Evolutionary conservation across 1,139 yeast genomes (phyloP).

Genomic region (Arxiozyma slooffiae): DNA sequence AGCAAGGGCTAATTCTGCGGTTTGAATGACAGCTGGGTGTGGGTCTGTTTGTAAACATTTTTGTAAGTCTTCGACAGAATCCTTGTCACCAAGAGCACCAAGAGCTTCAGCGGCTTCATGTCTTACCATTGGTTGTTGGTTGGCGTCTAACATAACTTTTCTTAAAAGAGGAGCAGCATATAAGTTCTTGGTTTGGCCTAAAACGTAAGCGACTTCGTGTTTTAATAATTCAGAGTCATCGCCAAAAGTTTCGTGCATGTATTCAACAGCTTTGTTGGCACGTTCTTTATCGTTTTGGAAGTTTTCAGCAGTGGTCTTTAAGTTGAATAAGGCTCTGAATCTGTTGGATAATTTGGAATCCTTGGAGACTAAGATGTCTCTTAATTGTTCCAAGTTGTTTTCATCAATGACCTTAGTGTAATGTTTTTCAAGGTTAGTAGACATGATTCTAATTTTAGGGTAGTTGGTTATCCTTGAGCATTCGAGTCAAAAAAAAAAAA

Average conservation of each 20-base stretch:
- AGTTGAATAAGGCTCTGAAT: conserved; percentile 85
- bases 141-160: conserved; percentile 52
- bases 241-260: conserved; percentile 81
- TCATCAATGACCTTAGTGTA: conserved; percentile 31
- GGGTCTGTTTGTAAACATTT: conserved; percentile 66
- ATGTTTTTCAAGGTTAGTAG: conserved; percentile 31
- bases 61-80: conserved; percentile 59
- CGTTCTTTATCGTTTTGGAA: conserved; percentile 40
- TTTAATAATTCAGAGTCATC: conserved; percentile 76
- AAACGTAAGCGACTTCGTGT: conserved; percentile 97
- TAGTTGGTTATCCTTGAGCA: background rate
- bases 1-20: conserved; percentile 94
- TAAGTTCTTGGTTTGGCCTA: conserved; percentile 87
- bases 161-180: conserved; percentile 68
- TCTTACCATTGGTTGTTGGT: conserved; percentile 91
- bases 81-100: conserved; percentile 85
- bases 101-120: conserved; percentile 99
- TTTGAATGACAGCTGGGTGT: conserved; percentile 80
- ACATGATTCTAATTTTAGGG: conserved; percentile 16
- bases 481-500: background rate
- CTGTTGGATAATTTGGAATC: conserved; percentile 68
- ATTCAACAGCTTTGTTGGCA: conserved; percentile 59
- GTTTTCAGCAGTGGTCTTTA: conserved; percentile 74
- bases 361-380: conserved; percentile 58
- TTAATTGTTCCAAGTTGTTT: conserved; percentile 54